These are phyloP conservation scores for Macadamia integrifolia DNA, from an alignment of 164 flowering plant genomes.

Conservation along the genomic window DNA sequence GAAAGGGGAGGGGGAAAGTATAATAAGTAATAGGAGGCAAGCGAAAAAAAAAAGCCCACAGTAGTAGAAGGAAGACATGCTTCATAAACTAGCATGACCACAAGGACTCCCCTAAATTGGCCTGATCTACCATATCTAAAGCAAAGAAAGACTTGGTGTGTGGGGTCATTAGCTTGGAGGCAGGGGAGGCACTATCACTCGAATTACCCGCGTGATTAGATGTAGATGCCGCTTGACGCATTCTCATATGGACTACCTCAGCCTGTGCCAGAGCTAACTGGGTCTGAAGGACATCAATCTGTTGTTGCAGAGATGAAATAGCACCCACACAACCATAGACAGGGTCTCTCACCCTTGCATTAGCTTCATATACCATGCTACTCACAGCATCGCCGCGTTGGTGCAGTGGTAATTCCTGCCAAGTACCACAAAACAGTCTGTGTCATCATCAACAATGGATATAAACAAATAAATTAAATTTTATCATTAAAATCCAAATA, in stretches of 20 bases:
- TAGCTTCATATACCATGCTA: conserved; percentile 86
- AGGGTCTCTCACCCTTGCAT: conserved; percentile 76
- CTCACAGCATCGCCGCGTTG: conserved; percentile 78
- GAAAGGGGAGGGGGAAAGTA: neutral
- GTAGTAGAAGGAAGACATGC: neutral
- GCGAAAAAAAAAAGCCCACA: neutral
- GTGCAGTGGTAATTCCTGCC: conserved; percentile 59
- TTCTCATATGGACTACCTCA: conserved; percentile 61
- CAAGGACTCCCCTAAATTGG: conserved; percentile 44
- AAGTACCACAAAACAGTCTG: neutral
- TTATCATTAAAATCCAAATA: no score
- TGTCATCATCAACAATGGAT: no score
- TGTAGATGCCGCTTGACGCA: conserved; percentile 30
- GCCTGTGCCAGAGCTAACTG: conserved; percentile 78
- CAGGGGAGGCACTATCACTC: conserved; percentile 15
- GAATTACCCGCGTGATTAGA: conserved; percentile 9
- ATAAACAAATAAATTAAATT: no score
- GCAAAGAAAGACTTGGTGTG: conserved; percentile 32
- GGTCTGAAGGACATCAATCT: conserved; percentile 53
- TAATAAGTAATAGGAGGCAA: neutral
- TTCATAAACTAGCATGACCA: conserved; percentile 46
- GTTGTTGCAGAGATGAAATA: conserved; percentile 71
- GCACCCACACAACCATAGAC: conserved; percentile 89
- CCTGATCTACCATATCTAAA: conserved; percentile 42
- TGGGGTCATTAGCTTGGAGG: conserved; percentile 21